These are phyloP conservation scores for Endoconidiophora polonica DNA, from an alignment of 2,329 filamentous ascomycete species.

Conservation along the genomic window DNA sequence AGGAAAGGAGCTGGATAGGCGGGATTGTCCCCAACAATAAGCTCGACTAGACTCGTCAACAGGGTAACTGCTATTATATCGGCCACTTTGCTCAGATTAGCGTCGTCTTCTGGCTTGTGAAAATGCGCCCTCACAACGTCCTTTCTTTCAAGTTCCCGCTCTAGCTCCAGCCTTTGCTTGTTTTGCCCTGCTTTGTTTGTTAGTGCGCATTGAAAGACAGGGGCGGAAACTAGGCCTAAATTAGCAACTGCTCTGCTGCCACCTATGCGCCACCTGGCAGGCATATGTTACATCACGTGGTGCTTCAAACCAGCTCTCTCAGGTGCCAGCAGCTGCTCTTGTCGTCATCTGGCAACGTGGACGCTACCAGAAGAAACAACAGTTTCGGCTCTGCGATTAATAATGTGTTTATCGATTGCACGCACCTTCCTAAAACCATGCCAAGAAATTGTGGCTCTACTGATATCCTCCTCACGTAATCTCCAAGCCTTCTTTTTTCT, in stretches of 20 bases:
- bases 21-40: no score
- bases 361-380: no score
- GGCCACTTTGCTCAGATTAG: not conserved
- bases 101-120: slow-evolving; percentile 4
- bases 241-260: not conserved
- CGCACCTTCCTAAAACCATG: no score
- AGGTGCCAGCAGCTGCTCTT: no score
- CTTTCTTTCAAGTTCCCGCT: not conserved
- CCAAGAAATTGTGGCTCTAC: no score
- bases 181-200: not conserved
- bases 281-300: no score
- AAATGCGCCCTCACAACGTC: not conserved
- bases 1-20: not conserved
- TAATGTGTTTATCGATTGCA: no score
- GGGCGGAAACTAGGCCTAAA: not conserved
- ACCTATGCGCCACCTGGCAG: no score
- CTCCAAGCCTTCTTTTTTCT: not conserved
- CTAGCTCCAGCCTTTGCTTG: not conserved
- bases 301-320: not conserved
- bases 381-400: no score
- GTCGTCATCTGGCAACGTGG: no score
- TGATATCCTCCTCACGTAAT: no score
- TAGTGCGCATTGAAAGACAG: not conserved
- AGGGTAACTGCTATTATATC: not conserved
- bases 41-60: not conserved